Percentiles rank a stretch among this genome's conserved stretches.
Conservation (phyloP, 2,329 filamentous ascomycete genomes). For the Elsinoe batatas region DNA sequence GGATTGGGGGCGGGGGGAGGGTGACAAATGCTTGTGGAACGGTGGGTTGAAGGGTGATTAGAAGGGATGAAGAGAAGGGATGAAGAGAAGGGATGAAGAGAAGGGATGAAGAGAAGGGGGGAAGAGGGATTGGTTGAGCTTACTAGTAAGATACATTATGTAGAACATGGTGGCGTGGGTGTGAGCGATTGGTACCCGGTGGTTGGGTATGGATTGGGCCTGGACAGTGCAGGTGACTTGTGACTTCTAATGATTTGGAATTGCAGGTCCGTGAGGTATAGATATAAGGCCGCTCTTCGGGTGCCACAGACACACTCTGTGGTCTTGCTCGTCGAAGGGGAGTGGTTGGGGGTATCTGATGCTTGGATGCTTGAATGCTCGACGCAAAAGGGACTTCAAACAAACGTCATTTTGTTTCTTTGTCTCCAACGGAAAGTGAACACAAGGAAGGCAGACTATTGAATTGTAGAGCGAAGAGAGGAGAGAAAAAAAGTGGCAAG, state of each 20-base stretch:
- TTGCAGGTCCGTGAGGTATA: neutral
- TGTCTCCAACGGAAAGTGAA: neutral
- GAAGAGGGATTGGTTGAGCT: slow-evolving; percentile 21
- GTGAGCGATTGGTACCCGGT: slow-evolving; percentile 1
- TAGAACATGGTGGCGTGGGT: slow-evolving; percentile 23
- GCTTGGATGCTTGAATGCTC: neutral
- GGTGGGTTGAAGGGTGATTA: neutral
- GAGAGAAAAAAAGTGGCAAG: neutral
- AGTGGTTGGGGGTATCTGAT: slow-evolving; percentile 9
- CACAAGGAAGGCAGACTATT: slow-evolving; percentile 8
- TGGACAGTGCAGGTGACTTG: neutral
- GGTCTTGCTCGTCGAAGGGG: no score
- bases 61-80: neutral
- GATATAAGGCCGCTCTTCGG: slow-evolving; percentile 3
- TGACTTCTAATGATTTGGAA: slow-evolving; percentile 8
- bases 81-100: neutral
- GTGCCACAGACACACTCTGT: slow-evolving; percentile 1
- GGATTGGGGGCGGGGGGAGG: neutral
- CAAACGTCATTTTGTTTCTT: slow-evolving; percentile 11
- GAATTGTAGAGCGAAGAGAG: neutral
- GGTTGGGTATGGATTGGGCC: neutral
- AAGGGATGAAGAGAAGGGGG: slow-evolving; percentile 12
- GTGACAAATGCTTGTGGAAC: neutral
- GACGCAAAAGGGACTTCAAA: neutral
- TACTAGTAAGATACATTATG: slow-evolving; percentile 48